phyloP scores from a whole-genome alignment of 1,139 yeast genomes.

The Pichia kudriavzevii region DNA sequence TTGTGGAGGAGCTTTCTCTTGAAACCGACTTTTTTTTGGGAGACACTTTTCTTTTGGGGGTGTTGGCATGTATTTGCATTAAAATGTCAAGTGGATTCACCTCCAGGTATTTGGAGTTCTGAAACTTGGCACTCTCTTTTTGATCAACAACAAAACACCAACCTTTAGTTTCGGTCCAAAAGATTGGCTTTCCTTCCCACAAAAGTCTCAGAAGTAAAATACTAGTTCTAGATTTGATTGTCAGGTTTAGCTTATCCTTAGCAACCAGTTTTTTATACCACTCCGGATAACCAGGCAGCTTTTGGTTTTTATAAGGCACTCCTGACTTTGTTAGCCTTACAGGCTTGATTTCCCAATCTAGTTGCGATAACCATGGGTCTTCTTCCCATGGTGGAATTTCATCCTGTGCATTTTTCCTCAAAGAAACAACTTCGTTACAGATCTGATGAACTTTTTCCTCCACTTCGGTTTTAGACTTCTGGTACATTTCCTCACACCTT shows the following conservation, averaged over 20 bases:
- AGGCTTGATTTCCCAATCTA: constrained; percentile 76
- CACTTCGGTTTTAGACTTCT: constrained; percentile 49
- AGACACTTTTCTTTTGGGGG: no score
- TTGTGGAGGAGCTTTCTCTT: neutral
- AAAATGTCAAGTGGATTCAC: constrained; percentile 10
- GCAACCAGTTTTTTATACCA: constrained; percentile 81
- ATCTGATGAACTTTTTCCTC: constrained; percentile 50
- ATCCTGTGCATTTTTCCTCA: constrained; percentile 22
- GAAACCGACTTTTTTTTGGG: constrained; percentile 2
- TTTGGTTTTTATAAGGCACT: constrained; percentile 69
- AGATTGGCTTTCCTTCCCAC: constrained; percentile 79
- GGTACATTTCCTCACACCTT: constrained; percentile 63
- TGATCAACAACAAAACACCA: constrained; percentile 74
- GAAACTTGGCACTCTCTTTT: constrained; percentile 34
- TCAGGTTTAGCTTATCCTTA: constrained; percentile 45
- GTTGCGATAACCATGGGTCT: constrained; percentile 87
- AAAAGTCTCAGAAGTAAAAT: constrained; percentile 68
- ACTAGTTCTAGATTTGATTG: constrained; percentile 68
- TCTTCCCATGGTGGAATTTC: constrained; percentile 32
- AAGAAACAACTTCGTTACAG: constrained; percentile 51
- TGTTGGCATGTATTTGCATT: neutral
- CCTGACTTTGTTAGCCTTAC: constrained; percentile 63
- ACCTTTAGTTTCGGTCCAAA: constrained; percentile 72
- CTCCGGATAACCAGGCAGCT: constrained; percentile 83
- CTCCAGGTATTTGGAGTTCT: constrained; percentile 44